Conservation (phyloP, 1,284 basidiomycete genomes). For the Wallemia mellicola region DNA sequence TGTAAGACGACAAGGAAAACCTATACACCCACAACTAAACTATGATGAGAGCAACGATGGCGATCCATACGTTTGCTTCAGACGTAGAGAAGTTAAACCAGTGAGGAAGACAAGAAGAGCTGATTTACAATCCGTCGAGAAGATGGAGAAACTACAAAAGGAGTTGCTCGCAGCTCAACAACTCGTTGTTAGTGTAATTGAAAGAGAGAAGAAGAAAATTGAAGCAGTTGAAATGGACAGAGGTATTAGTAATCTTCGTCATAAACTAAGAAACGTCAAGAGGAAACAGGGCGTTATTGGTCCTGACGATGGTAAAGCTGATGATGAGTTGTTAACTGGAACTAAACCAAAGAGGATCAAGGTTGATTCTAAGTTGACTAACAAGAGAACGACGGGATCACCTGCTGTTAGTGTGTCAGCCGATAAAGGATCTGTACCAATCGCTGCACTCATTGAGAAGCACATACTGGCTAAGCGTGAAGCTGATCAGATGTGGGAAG, state of each 20-base stretch:
- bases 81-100: constrained; percentile 75
- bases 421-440: constrained; percentile 6
- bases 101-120: constrained; percentile 78
- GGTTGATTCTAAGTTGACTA: constrained; percentile 7
- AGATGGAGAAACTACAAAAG: constrained; percentile 43
- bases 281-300: constrained; percentile 36
- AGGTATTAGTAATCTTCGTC: constrained; percentile 46
- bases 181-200: constrained; percentile 33
- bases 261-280: constrained; percentile 47
- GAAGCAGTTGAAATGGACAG: constrained; percentile 28
- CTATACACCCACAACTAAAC: constrained; percentile 49
- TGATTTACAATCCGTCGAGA: constrained; percentile 62
- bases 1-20: constrained; percentile 36
- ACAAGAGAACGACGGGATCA: constrained; percentile 3
- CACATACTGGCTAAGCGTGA: constrained; percentile 7
- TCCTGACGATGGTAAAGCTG: constrained; percentile 32
- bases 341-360: neutral
- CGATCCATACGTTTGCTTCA: constrained; percentile 94
- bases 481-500: constrained; percentile 12
- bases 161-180: constrained; percentile 45
- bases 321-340: constrained; percentile 30
- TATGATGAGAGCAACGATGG: constrained; percentile 77
- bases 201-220: constrained; percentile 45
- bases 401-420: constrained; percentile 5
- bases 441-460: neutral